phyloP scores from a whole-genome alignment of 805 yeast species.

The Tetrapisispora phaffii region DNA sequence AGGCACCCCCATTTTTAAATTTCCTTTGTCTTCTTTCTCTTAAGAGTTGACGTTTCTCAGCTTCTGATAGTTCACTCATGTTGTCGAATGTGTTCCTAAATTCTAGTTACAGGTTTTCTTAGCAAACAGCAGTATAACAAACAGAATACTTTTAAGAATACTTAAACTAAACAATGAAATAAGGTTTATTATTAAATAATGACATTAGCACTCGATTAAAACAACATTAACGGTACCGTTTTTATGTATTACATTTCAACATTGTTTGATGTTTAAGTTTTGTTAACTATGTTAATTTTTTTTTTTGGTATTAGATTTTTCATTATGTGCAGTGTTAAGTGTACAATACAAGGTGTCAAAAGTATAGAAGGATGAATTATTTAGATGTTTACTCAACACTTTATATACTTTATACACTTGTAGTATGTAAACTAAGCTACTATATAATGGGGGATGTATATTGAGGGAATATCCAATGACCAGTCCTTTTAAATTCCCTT shows the following conservation, averaged over 20 bases:
- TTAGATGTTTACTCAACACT: background rate
- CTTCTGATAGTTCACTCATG: conserved; percentile 41
- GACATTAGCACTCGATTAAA: no score
- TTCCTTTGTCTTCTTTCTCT: conserved; percentile 61
- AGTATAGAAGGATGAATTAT: background rate
- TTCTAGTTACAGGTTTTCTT: no score
- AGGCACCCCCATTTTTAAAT: conserved; percentile 45
- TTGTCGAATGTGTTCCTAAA: background rate
- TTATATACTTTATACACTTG: background rate
- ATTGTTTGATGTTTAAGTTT: no score
- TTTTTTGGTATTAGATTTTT: no score
- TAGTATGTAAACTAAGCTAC: background rate
- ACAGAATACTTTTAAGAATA: no score
- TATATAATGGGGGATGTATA: background rate
- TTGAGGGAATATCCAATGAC: background rate
- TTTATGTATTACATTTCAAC: no score
- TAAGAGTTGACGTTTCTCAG: conserved; percentile 47
- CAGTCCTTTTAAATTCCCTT: background rate
- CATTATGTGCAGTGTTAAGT: no score
- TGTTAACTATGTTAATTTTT: no score
- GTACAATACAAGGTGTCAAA: background rate
- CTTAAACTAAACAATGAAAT: no score
- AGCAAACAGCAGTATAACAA: no score
- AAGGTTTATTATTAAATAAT: no score
- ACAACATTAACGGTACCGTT: no score